These are phyloP conservation scores for Rosa rugosa DNA, from an alignment of 306 rosid genomes.

Conservation along the genomic window DNA sequence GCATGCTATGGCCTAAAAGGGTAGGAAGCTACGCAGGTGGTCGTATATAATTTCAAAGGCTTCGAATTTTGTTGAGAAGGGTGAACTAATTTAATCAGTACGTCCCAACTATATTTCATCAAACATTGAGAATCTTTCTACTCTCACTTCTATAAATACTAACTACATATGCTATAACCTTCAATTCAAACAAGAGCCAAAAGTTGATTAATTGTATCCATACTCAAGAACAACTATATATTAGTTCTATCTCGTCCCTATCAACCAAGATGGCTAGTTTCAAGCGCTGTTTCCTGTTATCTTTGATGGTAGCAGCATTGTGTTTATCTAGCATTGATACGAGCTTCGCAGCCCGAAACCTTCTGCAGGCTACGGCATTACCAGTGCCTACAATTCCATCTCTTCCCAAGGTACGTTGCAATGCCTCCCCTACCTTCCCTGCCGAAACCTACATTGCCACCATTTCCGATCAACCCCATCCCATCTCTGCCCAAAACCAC, in stretches of 20 bases:
- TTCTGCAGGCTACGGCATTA: constrained; percentile 28
- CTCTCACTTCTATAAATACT: constrained; percentile 9
- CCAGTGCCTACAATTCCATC: constrained; percentile 24
- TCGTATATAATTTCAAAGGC: background rate
- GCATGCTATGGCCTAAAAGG: no score
- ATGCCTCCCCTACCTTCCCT: constrained; percentile 15
- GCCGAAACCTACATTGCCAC: constrained; percentile 26
- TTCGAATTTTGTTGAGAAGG: constrained; percentile 8
- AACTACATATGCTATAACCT: background rate
- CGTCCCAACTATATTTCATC: constrained; percentile 13
- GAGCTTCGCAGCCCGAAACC: constrained; percentile 30
- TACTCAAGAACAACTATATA: background rate
- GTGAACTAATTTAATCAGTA: constrained; percentile 15
- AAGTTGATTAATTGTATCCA: background rate
- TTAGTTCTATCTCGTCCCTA: no score
- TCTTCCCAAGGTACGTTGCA: constrained; percentile 16
- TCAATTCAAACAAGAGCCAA: constrained; percentile 4
- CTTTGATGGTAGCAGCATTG: constrained; percentile 13
- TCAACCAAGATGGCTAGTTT: constrained; percentile 16
- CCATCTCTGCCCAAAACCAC: constrained; percentile 20
- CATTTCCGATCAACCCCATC: constrained; percentile 9
- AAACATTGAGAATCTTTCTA: background rate
- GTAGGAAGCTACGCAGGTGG: background rate
- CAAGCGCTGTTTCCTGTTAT: background rate
- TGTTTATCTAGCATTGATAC: constrained; percentile 21